Evolutionary conservation across 78 protist species (phyloP), one percentile per base, ranked within the genome.

Genomic region (Chrysochromulina tobinii): DNA sequence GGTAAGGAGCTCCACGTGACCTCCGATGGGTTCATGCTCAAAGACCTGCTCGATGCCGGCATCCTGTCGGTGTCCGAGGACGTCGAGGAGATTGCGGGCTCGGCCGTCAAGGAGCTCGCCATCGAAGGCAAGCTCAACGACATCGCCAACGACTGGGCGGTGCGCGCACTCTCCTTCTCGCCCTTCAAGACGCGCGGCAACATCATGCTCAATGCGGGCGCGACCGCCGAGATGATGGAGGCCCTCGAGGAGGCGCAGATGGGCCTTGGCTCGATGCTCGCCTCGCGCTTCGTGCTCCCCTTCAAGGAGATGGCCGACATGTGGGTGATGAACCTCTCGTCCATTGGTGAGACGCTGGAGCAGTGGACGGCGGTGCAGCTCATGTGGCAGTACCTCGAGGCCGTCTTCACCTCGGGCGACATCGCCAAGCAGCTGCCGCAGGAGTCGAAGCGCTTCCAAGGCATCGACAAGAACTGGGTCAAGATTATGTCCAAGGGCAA

Each of bases 331-430:
- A 38, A 91, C 48, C 91, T 97, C 17, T 73, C 94, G 15, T 66
- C 90, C 11, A 89, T 91, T 64, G 8, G 57, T 50, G 97, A 95
- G 53, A 61, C 89, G 25, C 12, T 97, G 48, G 97, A 95, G 54
- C 89, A 72, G 89, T 97, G 99, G 99, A 20, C 93, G 5, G 53
- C 25, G 51, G 97, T 97, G 51, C 99, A 97, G 87, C 55, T 68
- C 84, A 25, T 93, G 93, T 97, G 98, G 98, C 73, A 93, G 25
- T 96, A 95, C 75, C 92, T 97, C 84, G 99, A 97, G 48, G 97
- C 97, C 18, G 98, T 97, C 50, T 97, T 97, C 87, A 85, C 94
- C n/a, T 85, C 94, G 15, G 97, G 97, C 21, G 99, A 97, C 81
- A 97, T 97, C 67, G 94, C 94, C 58, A 85, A 61, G 66, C 96